Base-by-base conservation (phyloP, 2,329 filamentous ascomycete species). In the Penicillium sp. region DNA sequence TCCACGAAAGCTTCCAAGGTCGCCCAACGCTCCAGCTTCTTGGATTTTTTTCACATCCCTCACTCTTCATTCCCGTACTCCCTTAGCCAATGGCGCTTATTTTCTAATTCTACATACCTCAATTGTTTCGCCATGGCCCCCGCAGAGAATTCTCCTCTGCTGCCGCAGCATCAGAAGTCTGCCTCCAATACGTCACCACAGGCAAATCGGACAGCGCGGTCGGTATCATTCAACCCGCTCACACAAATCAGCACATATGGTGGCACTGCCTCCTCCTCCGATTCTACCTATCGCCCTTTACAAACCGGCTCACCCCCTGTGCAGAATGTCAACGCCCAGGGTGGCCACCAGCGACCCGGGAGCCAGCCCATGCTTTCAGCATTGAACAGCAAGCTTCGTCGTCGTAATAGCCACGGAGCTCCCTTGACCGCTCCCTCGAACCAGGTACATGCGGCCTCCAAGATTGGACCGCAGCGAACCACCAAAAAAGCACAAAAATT, bases 401-500 rank as follows among this genome's bases (percentile, higher is more conserved):
- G 92, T 63, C 82, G 91, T 57, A 93, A 95, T 64, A 95, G 89
- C 70, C 86, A 89, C 62, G 86, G 88, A 45, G 76, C 82, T 45
- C 75, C 82, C 14, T 65, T 65, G 47, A 71, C 67, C 16, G 67
- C 73, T 1, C 65, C 69, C 31, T 66, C 71, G 30, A 69, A 70
- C 30, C 70, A 75, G 3, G 60, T 65, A 7, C 60, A 68, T n/a
- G 69, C 73, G 1, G 61, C 66, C 14, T 73, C 79, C 44, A 96
- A 97, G 73, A 89, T 96, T 50, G 93, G 93, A 2, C 92, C 93
- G 0, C 93, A 99, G 69, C 79, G 93, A 69, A 97, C 90, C 49
- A 95, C 91, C 19, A 95, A 95, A 71, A 96, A 88, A 57, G 89
- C 89, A 1, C 90, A 97, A 75, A 99, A 99, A 75, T 79, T 99